Percentiles rank a stretch among this genome's conserved stretches.
phyloP scores from a whole-genome alignment of 257 asterid species.

The Solanum lycopersicoides region DNA sequence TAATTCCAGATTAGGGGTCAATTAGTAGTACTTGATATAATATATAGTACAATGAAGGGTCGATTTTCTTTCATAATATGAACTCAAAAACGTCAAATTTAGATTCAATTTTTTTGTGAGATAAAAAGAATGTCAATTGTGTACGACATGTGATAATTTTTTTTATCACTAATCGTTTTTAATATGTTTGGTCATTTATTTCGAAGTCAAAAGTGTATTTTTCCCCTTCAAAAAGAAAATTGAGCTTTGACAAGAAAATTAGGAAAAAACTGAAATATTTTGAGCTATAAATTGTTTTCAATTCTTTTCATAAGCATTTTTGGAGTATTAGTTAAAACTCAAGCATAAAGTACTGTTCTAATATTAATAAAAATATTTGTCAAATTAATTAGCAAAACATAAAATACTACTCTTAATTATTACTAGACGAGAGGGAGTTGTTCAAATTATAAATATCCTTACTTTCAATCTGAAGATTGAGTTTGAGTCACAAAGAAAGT shows the following conservation, averaged over 20 bases:
- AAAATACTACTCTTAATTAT: not conserved
- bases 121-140: no score
- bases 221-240: not conserved
- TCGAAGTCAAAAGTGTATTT: not conserved
- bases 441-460: rapidly evolving
- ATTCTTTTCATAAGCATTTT: not conserved
- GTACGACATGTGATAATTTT: not conserved
- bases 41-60: not conserved
- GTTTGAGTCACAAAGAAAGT: no score
- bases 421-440: no score
- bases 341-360: not conserved
- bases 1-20: not conserved
- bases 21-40: not conserved
- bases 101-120: no score
- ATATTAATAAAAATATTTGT: not conserved
- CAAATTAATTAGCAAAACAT: not conserved
- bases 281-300: not conserved
- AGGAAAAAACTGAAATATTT: not conserved
- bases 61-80: not conserved
- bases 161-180: not conserved
- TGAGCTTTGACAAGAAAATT: not conserved
- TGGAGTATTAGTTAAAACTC: not conserved
- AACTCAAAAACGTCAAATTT: no score
- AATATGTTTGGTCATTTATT: not conserved
- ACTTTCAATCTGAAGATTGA: no score